These are phyloP conservation scores for Fusarium denticulatum DNA, from an alignment of 2,329 filamentous ascomycete species.

Conservation along the genomic window DNA sequence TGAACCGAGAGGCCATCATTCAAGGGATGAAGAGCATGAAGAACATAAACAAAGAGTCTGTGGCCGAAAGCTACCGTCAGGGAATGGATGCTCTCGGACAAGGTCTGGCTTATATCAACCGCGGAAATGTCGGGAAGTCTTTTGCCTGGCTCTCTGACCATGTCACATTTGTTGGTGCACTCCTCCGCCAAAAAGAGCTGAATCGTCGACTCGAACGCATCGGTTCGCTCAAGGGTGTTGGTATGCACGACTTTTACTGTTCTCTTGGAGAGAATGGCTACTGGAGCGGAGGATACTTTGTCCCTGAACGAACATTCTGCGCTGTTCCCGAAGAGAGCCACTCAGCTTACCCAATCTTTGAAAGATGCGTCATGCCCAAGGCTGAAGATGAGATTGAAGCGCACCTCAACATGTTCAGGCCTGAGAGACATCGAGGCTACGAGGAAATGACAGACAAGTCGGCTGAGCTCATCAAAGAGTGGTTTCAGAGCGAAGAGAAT, in stretches of 20 bases:
- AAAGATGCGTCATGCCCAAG: constrained; percentile 69
- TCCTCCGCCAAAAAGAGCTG: constrained; percentile 79
- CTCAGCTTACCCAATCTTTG: constrained; percentile 54
- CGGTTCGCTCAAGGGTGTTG: constrained; percentile 69
- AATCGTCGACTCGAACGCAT: constrained; percentile 72
- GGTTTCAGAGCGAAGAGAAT: constrained; percentile 61
- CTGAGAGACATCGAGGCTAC: constrained; percentile 70
- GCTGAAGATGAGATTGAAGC: constrained; percentile 77
- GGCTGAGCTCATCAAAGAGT: constrained; percentile 65
- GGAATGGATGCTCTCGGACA: constrained; percentile 61
- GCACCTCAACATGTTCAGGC: constrained; percentile 74
- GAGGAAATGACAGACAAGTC: constrained; percentile 70
- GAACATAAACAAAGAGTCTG: constrained; percentile 58
- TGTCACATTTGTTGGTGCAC: constrained; percentile 84
- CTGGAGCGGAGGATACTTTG: constrained; percentile 68
- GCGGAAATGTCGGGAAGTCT: constrained; percentile 70
- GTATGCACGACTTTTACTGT: constrained; percentile 80
- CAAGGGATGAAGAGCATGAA: constrained; percentile 57
- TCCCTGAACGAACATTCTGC: constrained; percentile 81
- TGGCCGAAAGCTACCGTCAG: constrained; percentile 60
- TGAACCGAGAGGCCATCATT: constrained; percentile 76
- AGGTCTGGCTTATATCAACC: constrained; percentile 66
- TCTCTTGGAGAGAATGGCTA: constrained; percentile 77
- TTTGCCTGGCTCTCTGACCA: constrained; percentile 84
- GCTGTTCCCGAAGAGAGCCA: constrained; percentile 69